Conservation (phyloP, 1,284 basidiomycete species). For the Meripilus lineatus region DNA sequence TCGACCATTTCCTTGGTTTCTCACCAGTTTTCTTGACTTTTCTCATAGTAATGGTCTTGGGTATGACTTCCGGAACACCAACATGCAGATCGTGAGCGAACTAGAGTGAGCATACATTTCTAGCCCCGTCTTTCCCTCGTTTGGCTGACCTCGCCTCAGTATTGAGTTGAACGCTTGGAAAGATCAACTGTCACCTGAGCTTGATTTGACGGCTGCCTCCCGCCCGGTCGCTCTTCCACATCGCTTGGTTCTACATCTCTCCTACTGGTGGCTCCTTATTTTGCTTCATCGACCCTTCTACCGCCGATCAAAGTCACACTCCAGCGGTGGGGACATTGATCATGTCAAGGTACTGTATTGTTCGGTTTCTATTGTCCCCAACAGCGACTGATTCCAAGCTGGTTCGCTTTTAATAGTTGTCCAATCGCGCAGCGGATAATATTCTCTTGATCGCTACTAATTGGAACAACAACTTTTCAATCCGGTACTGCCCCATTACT, state of each 20-base stretch:
- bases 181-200: conserved; percentile 45
- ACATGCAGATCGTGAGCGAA: conserved; percentile 45
- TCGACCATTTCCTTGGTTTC: background rate
- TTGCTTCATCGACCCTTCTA: conserved; percentile 66
- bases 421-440: conserved; percentile 60
- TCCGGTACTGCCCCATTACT: conserved; percentile 61
- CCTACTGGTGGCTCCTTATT: conserved; percentile 61
- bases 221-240: conserved; percentile 51
- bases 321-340: conserved; percentile 40
- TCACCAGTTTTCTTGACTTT: conserved; percentile 4
- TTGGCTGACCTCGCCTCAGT: conserved; percentile 29
- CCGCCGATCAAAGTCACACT: conserved; percentile 39
- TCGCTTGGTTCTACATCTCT: conserved; percentile 57
- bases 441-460: conserved; percentile 55
- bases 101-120: conserved; percentile 40
- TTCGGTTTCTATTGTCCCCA: conserved; percentile 1
- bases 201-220: conserved; percentile 48
- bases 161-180: conserved; percentile 59
- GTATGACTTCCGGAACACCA: conserved; percentile 33
- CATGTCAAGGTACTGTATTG: conserved; percentile 43
- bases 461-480: conserved; percentile 52
- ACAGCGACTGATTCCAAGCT: background rate
- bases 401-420: conserved; percentile 35
- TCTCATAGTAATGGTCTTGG: conserved; percentile 37
- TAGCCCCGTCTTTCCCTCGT: background rate